Conservation (phyloP, 345 rosid genomes). For the Limnanthes douglasii region DNA sequence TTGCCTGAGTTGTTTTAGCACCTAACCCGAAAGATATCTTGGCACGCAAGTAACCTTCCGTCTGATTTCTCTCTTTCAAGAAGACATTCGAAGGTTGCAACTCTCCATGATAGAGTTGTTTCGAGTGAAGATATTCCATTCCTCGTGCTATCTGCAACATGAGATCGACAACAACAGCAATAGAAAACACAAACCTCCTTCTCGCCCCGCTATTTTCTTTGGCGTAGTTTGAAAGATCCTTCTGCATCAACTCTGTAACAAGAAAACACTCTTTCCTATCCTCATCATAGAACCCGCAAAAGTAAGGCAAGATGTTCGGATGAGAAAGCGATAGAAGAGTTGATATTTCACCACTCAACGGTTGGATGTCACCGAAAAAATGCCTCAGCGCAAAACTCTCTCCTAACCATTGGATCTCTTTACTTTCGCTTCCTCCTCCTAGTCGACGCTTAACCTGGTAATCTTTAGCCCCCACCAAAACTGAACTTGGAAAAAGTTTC, state of each 20-base stretch:
- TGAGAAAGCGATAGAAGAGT: slow-evolving; percentile 59
- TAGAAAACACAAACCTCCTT: slow-evolving; percentile 35
- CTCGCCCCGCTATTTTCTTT: slow-evolving; percentile 60
- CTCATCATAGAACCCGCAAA: slow-evolving; percentile 64
- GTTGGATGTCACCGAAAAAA: slow-evolving; percentile 39
- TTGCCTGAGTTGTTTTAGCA: slow-evolving; percentile 13
- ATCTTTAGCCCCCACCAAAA: slow-evolving; percentile 50
- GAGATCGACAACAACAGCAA: slow-evolving; percentile 62
- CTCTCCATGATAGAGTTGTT: slow-evolving; percentile 48
- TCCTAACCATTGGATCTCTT: slow-evolving; percentile 91
- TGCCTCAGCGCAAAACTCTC: slow-evolving; percentile 56
- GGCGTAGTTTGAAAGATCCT: slow-evolving; percentile 44
- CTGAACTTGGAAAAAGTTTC: slow-evolving; percentile 46
- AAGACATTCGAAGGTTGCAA: slow-evolving; percentile 52
- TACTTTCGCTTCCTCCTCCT: slow-evolving; percentile 46
- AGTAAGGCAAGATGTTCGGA: slow-evolving; percentile 62
- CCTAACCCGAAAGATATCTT: slow-evolving; percentile 56
- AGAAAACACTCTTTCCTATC: slow-evolving; percentile 60
- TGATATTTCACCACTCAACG: slow-evolving; percentile 40
- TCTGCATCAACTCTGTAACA: slow-evolving; percentile 74
- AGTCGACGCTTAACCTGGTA: slow-evolving; percentile 57
- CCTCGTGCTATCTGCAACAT: slow-evolving; percentile 91
- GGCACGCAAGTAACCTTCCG: slow-evolving; percentile 61
- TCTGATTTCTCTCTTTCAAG: slow-evolving; percentile 41
- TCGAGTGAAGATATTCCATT: slow-evolving; percentile 76